Percentiles rank a stretch among this genome's conserved stretches.
Conservation (phyloP, 805 yeast genomes). For the Saccharomycopsis fermentans region DNA sequence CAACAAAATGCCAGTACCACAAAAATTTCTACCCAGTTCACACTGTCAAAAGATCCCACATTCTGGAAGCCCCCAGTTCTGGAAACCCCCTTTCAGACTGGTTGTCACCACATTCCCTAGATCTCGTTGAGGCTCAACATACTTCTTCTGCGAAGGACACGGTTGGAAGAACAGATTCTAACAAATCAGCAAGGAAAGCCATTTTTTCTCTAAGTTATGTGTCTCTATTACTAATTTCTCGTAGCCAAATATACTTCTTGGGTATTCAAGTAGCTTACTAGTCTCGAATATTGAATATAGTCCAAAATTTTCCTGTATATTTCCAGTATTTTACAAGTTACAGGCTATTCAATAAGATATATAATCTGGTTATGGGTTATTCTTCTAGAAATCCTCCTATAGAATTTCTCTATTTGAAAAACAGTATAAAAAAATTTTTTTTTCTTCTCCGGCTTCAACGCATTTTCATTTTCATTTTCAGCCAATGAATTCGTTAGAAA, state of each 20-base stretch:
- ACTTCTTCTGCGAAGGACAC: conserved; percentile 34
- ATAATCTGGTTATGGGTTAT: no score
- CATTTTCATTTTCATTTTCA: background rate
- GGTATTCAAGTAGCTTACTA: background rate
- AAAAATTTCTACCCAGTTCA: no score
- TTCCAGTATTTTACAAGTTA: no score
- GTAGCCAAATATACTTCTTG: background rate
- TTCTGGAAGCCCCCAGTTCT: no score
- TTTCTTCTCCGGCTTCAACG: background rate
- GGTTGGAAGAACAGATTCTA: conserved; percentile 37
- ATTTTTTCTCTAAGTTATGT: conserved; percentile 21
- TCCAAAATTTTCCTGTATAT: no score
- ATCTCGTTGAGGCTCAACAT: background rate
- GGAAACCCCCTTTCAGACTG: no score
- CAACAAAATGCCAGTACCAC: no score
- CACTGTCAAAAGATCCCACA: no score
- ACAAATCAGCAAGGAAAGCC: conserved; percentile 39
- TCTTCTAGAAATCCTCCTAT: background rate
- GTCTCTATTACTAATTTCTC: background rate
- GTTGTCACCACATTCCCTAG: no score
- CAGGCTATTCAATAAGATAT: no score
- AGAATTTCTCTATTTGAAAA: background rate
- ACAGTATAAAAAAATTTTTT: background rate
- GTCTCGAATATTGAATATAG: no score
- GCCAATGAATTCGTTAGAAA: background rate